phyloP scores from a whole-genome alignment of 1,284 basidiomycete species.

The Papiliotrema laurentii region DNA sequence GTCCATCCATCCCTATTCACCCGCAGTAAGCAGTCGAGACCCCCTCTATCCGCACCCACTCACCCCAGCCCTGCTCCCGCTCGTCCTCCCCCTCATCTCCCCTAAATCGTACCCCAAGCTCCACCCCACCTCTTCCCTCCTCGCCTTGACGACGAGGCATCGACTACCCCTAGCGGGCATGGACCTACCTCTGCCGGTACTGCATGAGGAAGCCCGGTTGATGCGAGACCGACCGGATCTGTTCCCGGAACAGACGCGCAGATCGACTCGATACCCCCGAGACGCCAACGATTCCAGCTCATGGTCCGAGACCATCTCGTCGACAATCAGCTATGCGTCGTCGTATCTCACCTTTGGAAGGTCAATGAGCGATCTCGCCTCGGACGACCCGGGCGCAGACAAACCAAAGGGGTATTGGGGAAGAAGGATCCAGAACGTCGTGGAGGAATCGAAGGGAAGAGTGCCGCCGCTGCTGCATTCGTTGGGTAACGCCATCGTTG shows the following conservation, averaged over 20 bases:
- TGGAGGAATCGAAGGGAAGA: constrained; percentile 15
- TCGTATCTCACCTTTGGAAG: too few relatives aligned
- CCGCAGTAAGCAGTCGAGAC: constrained; percentile 17
- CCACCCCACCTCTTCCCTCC: constrained; percentile 26
- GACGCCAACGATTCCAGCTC: background rate
- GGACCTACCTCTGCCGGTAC: constrained; percentile 20
- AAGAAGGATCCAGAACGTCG: constrained; percentile 12
- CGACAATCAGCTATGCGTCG: constrained; percentile 1
- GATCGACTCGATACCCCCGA: background rate
- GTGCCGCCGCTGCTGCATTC: constrained; percentile 20
- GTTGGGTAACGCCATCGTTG: constrained; percentile 24
- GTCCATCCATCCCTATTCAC: constrained; percentile 37
- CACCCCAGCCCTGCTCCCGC: constrained; percentile 24
- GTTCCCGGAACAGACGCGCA: background rate
- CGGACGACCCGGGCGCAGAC: too few relatives aligned
- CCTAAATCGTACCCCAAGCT: constrained; percentile 41
- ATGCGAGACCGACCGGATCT: constrained; percentile 21
- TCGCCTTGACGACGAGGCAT: constrained; percentile 19
- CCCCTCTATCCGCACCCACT: background rate
- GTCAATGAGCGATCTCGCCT: too few relatives aligned
- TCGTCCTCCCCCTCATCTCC: constrained; percentile 37
- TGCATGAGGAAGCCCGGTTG: constrained; percentile 28
- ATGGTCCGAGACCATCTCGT: constrained; percentile 1
- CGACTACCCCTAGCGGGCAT: constrained; percentile 29
- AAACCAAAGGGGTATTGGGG: constrained; percentile 18